Conservation (phyloP, 306 rosid genomes). For the Citrullus colocynthis region DNA sequence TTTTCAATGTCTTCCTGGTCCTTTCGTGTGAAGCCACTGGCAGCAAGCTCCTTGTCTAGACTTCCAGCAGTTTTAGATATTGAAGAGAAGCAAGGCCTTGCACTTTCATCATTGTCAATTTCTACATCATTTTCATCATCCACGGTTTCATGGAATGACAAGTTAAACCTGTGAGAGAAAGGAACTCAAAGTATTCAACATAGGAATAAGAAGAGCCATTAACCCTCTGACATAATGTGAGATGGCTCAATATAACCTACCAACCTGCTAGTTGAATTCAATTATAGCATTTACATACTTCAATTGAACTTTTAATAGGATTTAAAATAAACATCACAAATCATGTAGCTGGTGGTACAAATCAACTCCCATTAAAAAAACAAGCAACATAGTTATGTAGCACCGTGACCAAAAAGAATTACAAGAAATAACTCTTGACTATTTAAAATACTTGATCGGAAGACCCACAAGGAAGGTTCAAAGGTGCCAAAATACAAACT, state of each 20-base stretch:
- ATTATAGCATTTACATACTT: neutral
- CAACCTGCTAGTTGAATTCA: neutral
- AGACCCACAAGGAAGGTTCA: too few species aligned
- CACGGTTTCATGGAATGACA: constrained; percentile 45
- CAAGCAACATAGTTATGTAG: neutral
- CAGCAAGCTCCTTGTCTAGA: constrained; percentile 84
- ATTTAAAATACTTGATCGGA: neutral
- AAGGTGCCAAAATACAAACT: too few species aligned
- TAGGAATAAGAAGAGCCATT: neutral
- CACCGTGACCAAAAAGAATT: neutral
- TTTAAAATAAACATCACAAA: neutral
- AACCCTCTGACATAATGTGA: neutral
- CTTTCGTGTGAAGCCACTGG: constrained; percentile 80
- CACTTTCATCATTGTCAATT: constrained; percentile 35
- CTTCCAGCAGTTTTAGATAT: constrained; percentile 48
- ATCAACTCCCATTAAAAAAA: neutral
- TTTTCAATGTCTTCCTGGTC: constrained; percentile 64
- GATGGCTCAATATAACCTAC: neutral
- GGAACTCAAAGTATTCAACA: neutral
- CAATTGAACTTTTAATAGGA: neutral
- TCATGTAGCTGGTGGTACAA: neutral
- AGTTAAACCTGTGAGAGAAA: constrained; percentile 45
- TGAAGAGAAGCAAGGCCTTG: constrained; percentile 47
- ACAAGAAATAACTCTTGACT: neutral
- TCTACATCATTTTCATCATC: constrained; percentile 45